Evolutionary conservation across 1,284 basidiomycete genomes (phyloP), one percentile per base, ranked within the genome.

Genomic region (Agroathelia rolfsii): DNA sequence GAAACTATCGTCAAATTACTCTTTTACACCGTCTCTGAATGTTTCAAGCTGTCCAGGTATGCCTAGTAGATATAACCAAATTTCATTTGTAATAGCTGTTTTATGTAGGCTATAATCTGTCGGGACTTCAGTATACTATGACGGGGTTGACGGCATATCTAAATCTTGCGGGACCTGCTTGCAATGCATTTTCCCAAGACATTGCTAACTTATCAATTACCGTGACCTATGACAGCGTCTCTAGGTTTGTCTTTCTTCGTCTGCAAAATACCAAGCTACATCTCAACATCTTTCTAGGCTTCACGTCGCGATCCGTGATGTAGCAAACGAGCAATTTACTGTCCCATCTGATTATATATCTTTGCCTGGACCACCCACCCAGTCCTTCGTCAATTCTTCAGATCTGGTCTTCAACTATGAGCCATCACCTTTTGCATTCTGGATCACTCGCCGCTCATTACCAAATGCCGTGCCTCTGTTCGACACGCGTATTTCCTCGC

Each of bases 291-390:
- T n/a, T 10, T 34, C 12, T 30, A 82, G 78, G 23, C 61, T 90
- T 6, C 83, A 78, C 37, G 81, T 89, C 16, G 77, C 85, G 47
- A 77, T 88, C 19, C 76, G 66, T 45, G 85, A 88, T 50, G 68
- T 70, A 1, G 66, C 59, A 2, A 57, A 73, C 22, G 48, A 66
- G 20, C 83, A 87, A 45, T 87, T 76, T 53, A 75, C 72, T 6
- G 66, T 87, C 13, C 81, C 81, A 0, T 53, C 69, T 10, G 62
- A 61, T 5, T 64, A 80, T 17, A 61, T 80, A 21, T 53, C 66
- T 12, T 62, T 62, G 2, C 72, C 76, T 12, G 20, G 50, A 1
- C 41, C 54, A 8, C 53, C 61, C 5, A 52, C 49, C 1, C 45
- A 43, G 5, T 56, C 59, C 3, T 60, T 55, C 42, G 54, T 48